phyloP scores from a whole-genome alignment of 768 basidiomycete species.

The Rossbeevera mucosa region DNA sequence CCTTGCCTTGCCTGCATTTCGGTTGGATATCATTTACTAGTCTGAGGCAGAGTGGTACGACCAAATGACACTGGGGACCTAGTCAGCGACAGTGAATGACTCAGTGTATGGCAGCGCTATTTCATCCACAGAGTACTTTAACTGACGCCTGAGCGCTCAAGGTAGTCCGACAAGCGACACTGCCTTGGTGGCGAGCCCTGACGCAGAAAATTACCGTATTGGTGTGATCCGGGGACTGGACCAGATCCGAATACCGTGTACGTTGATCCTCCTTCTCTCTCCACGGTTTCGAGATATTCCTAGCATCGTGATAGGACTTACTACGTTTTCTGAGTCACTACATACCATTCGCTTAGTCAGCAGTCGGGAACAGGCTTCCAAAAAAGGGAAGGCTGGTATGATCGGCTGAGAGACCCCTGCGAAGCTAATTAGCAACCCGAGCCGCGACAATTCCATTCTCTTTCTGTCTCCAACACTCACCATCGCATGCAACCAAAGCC shows the following conservation, averaged over 20 bases:
- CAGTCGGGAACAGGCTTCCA: slow-evolving; percentile 23
- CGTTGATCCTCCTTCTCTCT: neutral
- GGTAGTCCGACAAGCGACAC: neutral
- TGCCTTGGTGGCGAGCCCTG: neutral
- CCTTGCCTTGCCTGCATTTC: neutral
- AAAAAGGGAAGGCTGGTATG: slow-evolving; percentile 19
- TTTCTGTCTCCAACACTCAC: slow-evolving; percentile 11
- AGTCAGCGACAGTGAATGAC: neutral
- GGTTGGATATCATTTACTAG: too few species aligned
- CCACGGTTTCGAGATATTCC: neutral
- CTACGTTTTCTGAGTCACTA: too few species aligned
- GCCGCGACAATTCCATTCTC: slow-evolving; percentile 4
- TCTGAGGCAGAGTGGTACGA: too few species aligned
- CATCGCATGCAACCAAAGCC: slow-evolving; percentile 20
- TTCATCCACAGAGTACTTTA: neutral
- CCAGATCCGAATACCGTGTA: neutral
- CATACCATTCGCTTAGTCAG: slow-evolving; percentile 19
- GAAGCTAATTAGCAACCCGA: slow-evolving; percentile 25
- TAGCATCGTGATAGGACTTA: too few species aligned
- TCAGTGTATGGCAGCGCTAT: neutral
- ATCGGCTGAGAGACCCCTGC: slow-evolving; percentile 23
- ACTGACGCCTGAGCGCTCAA: neutral
- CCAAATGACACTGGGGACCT: neutral
- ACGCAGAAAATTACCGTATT: neutral
- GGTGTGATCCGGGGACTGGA: neutral